Conservation (phyloP, 108 stramenopile species). For the Discostella pseudostelligera region DNA sequence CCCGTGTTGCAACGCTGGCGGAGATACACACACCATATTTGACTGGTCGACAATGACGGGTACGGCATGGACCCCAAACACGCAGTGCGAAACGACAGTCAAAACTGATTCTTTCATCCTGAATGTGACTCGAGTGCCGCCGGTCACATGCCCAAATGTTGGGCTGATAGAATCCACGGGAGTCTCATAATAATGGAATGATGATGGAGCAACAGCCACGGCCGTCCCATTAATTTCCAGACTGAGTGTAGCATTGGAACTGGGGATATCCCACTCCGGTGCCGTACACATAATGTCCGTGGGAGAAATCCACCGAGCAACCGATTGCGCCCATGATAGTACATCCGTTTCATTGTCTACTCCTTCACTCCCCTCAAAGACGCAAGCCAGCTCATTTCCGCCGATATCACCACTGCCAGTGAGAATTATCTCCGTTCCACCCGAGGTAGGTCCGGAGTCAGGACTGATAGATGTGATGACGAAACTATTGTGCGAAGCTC, state of each 20-base stretch:
- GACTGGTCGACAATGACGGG: constrained; percentile 1
- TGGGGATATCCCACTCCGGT: neutral
- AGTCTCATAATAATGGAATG: constrained; percentile 13
- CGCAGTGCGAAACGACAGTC: constrained; percentile 12
- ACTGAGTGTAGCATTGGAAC: neutral
- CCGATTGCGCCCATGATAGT: neutral
- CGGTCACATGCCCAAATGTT: constrained; percentile 20
- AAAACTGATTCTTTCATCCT: neutral
- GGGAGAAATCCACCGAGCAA: constrained; percentile 2
- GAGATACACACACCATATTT: constrained; percentile 13
- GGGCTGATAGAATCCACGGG: constrained; percentile 13
- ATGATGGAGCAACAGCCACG: constrained; percentile 5
- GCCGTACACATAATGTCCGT: neutral
- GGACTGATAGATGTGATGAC: neutral
- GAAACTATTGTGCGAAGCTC: neutral
- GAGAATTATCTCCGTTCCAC: neutral
- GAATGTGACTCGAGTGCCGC: constrained; percentile 23
- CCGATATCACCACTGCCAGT: neutral
- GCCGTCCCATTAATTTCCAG: constrained; percentile 2
- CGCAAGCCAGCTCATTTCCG: neutral
- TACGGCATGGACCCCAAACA: constrained; percentile 15
- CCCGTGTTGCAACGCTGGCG: neutral
- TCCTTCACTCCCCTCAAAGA: neutral
- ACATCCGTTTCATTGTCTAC: neutral
- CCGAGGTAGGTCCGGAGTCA: neutral